Percentiles rank a stretch among this genome's conserved stretches.
These are phyloP conservation scores for Kuraishia cidri DNA, from an alignment of 805 yeast species.

Conservation along the genomic window DNA sequence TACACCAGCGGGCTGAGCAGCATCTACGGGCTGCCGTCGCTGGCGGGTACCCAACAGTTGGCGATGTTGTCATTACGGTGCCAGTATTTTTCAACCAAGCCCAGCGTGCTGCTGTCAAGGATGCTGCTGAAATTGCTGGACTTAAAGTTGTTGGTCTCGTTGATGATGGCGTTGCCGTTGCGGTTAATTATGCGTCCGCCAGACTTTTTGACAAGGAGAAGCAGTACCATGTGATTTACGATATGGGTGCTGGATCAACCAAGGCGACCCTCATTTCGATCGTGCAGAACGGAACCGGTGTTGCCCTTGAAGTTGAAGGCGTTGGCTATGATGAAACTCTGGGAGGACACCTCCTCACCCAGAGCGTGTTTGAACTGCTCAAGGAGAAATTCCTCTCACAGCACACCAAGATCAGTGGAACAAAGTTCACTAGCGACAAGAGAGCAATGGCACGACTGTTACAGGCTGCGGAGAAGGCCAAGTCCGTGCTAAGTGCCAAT, in stretches of 20 bases:
- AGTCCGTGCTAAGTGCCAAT: slow-evolving; percentile 81
- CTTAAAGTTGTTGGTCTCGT: slow-evolving; percentile 58
- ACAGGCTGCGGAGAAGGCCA: slow-evolving; percentile 85
- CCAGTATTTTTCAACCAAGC: slow-evolving; percentile 62
- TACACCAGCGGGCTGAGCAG: slow-evolving; percentile 53
- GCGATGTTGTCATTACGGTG: slow-evolving; percentile 66
- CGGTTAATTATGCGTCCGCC: slow-evolving; percentile 63
- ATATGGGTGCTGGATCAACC: slow-evolving; percentile 90
- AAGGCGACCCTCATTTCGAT: slow-evolving; percentile 78
- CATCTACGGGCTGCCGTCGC: slow-evolving; percentile 48
- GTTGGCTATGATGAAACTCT: slow-evolving; percentile 57
- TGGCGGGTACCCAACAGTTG: slow-evolving; percentile 38
- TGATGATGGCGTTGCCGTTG: slow-evolving; percentile 91
- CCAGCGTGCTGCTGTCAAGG: slow-evolving; percentile 64
- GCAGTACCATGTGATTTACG: slow-evolving; percentile 67
- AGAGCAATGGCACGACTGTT: slow-evolving; percentile 60
- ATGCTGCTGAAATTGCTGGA: slow-evolving; percentile 66
- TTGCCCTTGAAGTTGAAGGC: slow-evolving; percentile 56
- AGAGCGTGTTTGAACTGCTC: slow-evolving; percentile 51
- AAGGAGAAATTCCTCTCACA: slow-evolving; percentile 45
- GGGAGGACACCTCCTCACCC: slow-evolving; percentile 74
- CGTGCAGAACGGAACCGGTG: slow-evolving; percentile 28
- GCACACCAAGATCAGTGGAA: slow-evolving; percentile 26
- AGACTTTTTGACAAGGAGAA: slow-evolving; percentile 34
- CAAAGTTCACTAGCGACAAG: slow-evolving; percentile 33